Evolutionary conservation across 768 basidiomycete species (phyloP).

Genomic region (Tulasnella sp.): DNA sequence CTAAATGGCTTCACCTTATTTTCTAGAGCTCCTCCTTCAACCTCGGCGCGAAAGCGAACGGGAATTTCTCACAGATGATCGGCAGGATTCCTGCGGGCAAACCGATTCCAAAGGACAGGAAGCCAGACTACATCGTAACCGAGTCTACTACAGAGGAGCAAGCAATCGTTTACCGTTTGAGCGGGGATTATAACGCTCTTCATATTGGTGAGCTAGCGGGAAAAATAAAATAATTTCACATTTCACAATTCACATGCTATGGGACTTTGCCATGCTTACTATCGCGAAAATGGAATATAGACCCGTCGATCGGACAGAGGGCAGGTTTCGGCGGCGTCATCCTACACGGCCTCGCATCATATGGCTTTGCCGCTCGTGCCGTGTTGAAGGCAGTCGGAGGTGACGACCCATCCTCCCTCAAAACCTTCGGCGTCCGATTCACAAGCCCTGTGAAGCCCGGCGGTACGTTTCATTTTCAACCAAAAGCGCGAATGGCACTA

Average conservation of each 20-base stretch:
- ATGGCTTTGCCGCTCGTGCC: conserved; percentile 71
- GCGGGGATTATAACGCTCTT: conserved; percentile 69
- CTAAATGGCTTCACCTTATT: neutral
- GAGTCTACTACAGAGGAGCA: conserved; percentile 54
- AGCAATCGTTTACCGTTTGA: conserved; percentile 59
- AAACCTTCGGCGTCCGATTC: conserved; percentile 62
- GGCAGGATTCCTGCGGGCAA: conserved; percentile 50
- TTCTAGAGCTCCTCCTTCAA: conserved; percentile 53
- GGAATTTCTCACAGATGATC: conserved; percentile 52
- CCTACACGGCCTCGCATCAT: conserved; percentile 73
- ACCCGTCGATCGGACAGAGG: conserved; percentile 58
- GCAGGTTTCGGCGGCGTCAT: conserved; percentile 78
- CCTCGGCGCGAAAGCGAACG: conserved; percentile 54
- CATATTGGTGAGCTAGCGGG: conserved; percentile 46
- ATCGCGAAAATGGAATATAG: conserved; percentile 27
- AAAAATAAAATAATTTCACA: too few relatives aligned
- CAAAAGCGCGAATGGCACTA: neutral
- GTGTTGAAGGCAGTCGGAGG: conserved; percentile 53
- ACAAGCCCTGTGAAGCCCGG: conserved; percentile 77
- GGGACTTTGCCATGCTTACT: neutral
- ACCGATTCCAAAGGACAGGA: conserved; percentile 46
- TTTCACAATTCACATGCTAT: too few relatives aligned
- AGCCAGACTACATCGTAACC: conserved; percentile 47
- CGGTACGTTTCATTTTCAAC: conserved; percentile 24
- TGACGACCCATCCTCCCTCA: conserved; percentile 49